Evolutionary conservation across 2,329 filamentous ascomycete species (phyloP).

Genomic region (Stachybotrys echinatus): DNA sequence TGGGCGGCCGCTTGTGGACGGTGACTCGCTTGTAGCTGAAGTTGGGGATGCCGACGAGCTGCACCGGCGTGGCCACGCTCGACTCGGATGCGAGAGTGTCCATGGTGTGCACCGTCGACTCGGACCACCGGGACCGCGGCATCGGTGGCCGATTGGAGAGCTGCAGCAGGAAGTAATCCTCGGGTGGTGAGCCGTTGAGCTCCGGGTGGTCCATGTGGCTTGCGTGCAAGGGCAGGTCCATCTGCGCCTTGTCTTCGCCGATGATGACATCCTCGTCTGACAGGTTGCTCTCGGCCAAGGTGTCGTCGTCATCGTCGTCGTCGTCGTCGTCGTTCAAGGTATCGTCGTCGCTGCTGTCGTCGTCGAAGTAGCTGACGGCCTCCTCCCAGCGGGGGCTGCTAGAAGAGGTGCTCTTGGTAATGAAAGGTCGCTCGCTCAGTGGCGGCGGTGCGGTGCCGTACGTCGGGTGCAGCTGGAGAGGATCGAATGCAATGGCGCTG

Average conservation of each 20-base stretch:
- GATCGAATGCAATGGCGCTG: conserved; percentile 22
- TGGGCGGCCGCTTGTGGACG: conserved; percentile 27
- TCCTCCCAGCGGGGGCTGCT: conserved; percentile 8
- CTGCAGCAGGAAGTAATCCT: conserved; percentile 27
- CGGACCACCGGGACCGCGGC: conserved; percentile 35
- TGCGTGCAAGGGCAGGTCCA: conserved; percentile 23
- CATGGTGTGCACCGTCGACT: conserved; percentile 31
- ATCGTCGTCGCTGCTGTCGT: conserved; percentile 16
- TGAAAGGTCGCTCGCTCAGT: conserved; percentile 28
- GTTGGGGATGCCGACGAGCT: conserved; percentile 24
- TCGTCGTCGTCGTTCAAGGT: conserved; percentile 13
- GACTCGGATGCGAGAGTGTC: conserved; percentile 3
- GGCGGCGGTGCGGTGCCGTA: conserved; percentile 27
- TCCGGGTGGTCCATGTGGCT: conserved; percentile 17
- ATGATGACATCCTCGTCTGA: conserved; percentile 11
- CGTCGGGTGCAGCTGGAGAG: conserved; percentile 27
- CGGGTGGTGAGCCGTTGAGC: conserved; percentile 16
- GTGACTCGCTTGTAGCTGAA: conserved; percentile 25
- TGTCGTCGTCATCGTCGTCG: conserved; percentile 34
- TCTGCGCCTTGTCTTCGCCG: background rate
- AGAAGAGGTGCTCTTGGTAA: conserved; percentile 11
- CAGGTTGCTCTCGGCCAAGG: conserved; percentile 24
- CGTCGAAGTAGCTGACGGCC: conserved; percentile 20
- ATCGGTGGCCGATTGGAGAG: conserved; percentile 22
- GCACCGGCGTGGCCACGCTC: conserved; percentile 9